A percentile compares a stretch with the other conserved stretches of the same genome.
Conservation (phyloP, 1,139 yeast genomes). For the Suhomyces kunorum region DNA sequence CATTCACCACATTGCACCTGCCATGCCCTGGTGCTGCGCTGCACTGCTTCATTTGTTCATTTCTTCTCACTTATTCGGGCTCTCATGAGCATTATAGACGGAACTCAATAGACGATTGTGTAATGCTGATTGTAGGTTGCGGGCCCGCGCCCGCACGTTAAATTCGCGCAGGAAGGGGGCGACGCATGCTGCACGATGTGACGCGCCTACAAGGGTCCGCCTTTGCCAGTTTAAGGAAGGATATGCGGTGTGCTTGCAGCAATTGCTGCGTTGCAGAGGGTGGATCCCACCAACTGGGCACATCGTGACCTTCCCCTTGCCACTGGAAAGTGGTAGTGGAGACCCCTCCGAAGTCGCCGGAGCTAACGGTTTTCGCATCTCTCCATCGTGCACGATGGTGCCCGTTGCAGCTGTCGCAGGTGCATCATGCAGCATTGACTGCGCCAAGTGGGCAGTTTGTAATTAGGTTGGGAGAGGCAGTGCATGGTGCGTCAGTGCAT, state of each 20-base stretch:
- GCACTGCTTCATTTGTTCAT: not conserved
- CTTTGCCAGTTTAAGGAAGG: not conserved
- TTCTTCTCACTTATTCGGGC: not conserved
- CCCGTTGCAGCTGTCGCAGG: not conserved
- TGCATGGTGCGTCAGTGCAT: not conserved
- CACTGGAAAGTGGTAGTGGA: too few relatives aligned
- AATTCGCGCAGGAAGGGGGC: not conserved
- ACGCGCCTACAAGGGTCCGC: not conserved
- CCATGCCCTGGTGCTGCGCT: too few relatives aligned
- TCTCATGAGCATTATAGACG: constrained; percentile 3
- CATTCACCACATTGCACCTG: not conserved
- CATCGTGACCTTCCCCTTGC: too few relatives aligned
- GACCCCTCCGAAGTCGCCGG: too few relatives aligned
- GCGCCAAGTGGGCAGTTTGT: not conserved
- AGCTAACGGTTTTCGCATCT: too few relatives aligned
- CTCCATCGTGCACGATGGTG: too few relatives aligned
- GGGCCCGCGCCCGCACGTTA: not conserved
- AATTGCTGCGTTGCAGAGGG: not conserved
- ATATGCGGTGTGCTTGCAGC: not conserved
- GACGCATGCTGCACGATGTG: not conserved
- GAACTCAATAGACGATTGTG: constrained; percentile 5
- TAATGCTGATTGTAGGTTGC: not conserved
- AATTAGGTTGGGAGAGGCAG: not conserved
- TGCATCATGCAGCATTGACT: not conserved
- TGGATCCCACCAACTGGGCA: too few relatives aligned